phyloP scores from a whole-genome alignment of 1,284 basidiomycete genomes.

The Ceratobasidium sp. region DNA sequence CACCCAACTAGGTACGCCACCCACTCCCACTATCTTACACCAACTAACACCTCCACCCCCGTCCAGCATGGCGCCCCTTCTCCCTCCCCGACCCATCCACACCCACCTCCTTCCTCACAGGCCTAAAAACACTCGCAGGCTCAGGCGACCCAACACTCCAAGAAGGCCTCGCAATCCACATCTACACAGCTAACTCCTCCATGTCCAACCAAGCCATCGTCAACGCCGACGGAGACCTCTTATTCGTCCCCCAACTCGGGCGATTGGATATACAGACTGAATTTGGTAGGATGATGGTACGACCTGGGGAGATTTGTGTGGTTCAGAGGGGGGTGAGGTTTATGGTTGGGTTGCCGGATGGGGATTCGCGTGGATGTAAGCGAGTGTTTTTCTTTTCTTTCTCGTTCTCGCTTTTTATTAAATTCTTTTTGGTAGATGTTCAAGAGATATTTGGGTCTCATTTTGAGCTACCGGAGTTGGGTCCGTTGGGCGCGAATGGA shows the following conservation, averaged over 20 bases:
- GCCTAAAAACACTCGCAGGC: slow-evolving; percentile 74
- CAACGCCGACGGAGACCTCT: slow-evolving; percentile 77
- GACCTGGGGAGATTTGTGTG: slow-evolving; percentile 73
- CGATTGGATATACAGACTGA: slow-evolving; percentile 78
- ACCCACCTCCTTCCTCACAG: slow-evolving; percentile 71
- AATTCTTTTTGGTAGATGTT: slow-evolving; percentile 59
- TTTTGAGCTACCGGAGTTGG: slow-evolving; percentile 75
- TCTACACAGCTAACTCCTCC: slow-evolving; percentile 72
- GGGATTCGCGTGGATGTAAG: slow-evolving; percentile 56
- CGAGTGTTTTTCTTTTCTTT: slow-evolving; percentile 24
- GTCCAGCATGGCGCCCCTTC: slow-evolving; percentile 73
- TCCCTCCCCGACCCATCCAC: slow-evolving; percentile 62
- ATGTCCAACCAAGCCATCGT: slow-evolving; percentile 77
- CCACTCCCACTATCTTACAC: background rate
- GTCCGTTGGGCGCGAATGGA: slow-evolving; percentile 74
- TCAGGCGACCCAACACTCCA: slow-evolving; percentile 73
- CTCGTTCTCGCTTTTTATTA: background rate
- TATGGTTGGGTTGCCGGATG: slow-evolving; percentile 70
- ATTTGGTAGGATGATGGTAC: slow-evolving; percentile 76
- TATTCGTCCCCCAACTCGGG: slow-evolving; percentile 76
- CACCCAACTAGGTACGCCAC: slow-evolving; percentile 64
- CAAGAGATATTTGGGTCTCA: slow-evolving; percentile 75
- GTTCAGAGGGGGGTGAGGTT: slow-evolving; percentile 77
- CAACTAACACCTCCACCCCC: slow-evolving; percentile 12
- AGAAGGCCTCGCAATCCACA: slow-evolving; percentile 73